These are phyloP conservation scores for Pyracantha coccinea DNA, from an alignment of 331 rosid species.

Conservation along the genomic window DNA sequence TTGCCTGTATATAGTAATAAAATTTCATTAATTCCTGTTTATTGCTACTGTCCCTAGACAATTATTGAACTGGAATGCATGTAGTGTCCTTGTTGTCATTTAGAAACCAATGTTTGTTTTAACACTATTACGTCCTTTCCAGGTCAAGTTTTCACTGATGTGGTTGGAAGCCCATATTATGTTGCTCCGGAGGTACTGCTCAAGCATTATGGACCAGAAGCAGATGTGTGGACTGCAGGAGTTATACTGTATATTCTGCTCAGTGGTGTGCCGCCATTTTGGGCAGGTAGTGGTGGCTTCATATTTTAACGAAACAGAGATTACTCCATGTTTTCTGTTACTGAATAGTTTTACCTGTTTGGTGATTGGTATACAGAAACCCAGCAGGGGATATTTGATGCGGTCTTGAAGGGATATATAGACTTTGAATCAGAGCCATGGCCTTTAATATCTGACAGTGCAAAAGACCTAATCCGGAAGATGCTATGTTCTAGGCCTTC, in stretches of 20 bases:
- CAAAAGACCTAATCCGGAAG: slow-evolving; percentile 80
- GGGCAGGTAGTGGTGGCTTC: slow-evolving; percentile 69
- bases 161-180: slow-evolving; percentile 98
- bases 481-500: slow-evolving; percentile 86
- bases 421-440: slow-evolving; percentile 98
- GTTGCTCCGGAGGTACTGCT: slow-evolving; percentile 99
- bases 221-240: slow-evolving; percentile 98
- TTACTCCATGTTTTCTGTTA: slow-evolving; percentile 6
- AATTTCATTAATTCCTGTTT: background rate
- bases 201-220: slow-evolving; percentile 94
- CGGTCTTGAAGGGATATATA: slow-evolving; percentile 89
- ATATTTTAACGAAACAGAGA: background rate
- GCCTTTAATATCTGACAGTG: slow-evolving; percentile 93
- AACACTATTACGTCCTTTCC: slow-evolving; percentile 5
- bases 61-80: background rate
- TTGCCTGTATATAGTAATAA: background rate
- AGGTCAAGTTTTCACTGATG: slow-evolving; percentile 97
- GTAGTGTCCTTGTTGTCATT: background rate
- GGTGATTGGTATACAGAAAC: slow-evolving; percentile 58
- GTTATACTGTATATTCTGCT: slow-evolving; percentile 91
- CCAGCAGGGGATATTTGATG: slow-evolving; percentile 99
- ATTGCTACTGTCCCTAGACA: background rate
- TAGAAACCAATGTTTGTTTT: background rate
- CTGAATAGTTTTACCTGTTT: slow-evolving; percentile 30
- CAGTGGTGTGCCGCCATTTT: slow-evolving; percentile 99